Percentiles rank a stretch among this genome's conserved stretches.
Conservation (phyloP, 2,329 filamentous ascomycete genomes). For the Penicillium sp. region DNA sequence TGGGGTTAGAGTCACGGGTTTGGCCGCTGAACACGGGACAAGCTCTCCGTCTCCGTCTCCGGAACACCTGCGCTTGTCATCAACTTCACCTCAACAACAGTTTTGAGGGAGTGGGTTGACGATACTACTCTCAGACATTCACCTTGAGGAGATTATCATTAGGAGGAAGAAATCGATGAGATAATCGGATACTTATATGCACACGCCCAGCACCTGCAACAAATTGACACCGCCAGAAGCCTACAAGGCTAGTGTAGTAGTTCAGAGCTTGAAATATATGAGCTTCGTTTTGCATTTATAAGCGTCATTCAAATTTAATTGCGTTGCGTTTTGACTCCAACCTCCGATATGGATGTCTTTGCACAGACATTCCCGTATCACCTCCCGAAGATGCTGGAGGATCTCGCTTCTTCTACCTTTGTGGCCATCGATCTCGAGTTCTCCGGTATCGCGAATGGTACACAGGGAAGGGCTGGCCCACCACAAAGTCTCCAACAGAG, state of each 20-base stretch:
- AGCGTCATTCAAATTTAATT: neutral
- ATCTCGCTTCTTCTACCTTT: constrained; percentile 64
- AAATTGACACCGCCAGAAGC: neutral
- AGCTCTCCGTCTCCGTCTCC: neutral
- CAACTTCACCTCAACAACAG: neutral
- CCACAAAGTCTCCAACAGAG: constrained; percentile 60
- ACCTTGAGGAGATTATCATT: neutral
- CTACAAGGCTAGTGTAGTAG: neutral
- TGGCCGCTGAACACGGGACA: constrained; percentile 1
- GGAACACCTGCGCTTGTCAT: neutral
- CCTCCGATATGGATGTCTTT: constrained; percentile 60
- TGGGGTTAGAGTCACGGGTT: constrained; percentile 39
- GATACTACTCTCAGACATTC: neutral
- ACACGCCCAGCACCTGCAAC: neutral
- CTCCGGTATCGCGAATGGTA: constrained; percentile 62
- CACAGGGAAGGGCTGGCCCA: constrained; percentile 47
- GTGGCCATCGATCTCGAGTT: constrained; percentile 71
- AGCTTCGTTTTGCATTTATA: neutral
- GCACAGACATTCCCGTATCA: constrained; percentile 54
- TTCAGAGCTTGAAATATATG: neutral
- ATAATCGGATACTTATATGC: neutral
- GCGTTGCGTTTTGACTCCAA: neutral
- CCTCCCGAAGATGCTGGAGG: constrained; percentile 61
- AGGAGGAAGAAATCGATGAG: neutral
- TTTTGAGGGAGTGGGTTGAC: neutral